A percentile compares a stretch with the other conserved stretches of the same genome.
These are phyloP conservation scores for Populus tomentosa DNA, from an alignment of 441 rosid species.

Conservation along the genomic window DNA sequence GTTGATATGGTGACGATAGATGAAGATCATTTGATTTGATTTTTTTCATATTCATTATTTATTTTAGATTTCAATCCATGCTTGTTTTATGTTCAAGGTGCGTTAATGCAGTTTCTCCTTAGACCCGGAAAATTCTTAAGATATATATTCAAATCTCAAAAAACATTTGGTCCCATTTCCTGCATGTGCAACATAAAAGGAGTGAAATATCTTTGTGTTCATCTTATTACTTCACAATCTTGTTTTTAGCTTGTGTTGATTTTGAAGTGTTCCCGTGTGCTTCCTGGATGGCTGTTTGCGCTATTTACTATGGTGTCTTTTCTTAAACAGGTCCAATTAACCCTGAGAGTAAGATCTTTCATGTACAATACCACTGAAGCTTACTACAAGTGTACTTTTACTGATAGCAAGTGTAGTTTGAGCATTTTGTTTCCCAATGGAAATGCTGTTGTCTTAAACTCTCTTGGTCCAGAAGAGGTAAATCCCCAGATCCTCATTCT, in stretches of 20 bases:
- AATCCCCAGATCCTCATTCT: constrained; percentile 10
- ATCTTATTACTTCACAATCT: background rate
- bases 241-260: background rate
- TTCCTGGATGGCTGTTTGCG: background rate
- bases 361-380: constrained; percentile 74
- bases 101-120: background rate
- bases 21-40: background rate
- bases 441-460: constrained; percentile 61
- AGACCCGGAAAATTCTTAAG: background rate
- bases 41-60: background rate
- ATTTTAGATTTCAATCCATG: background rate
- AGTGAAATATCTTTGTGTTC: background rate
- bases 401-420: constrained; percentile 45
- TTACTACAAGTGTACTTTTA: constrained; percentile 70
- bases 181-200: background rate
- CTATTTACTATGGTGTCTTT: constrained; percentile 1
- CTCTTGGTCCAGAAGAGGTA: constrained; percentile 68
- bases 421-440: constrained; percentile 59
- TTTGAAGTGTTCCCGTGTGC: background rate
- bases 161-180: background rate
- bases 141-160: background rate
- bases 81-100: background rate
- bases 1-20: background rate
- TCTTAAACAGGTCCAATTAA: constrained; percentile 58
- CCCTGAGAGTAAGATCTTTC: constrained; percentile 47